These are phyloP conservation scores for Ogataea glucozyma DNA, from an alignment of 805 yeast species.

Conservation along the genomic window DNA sequence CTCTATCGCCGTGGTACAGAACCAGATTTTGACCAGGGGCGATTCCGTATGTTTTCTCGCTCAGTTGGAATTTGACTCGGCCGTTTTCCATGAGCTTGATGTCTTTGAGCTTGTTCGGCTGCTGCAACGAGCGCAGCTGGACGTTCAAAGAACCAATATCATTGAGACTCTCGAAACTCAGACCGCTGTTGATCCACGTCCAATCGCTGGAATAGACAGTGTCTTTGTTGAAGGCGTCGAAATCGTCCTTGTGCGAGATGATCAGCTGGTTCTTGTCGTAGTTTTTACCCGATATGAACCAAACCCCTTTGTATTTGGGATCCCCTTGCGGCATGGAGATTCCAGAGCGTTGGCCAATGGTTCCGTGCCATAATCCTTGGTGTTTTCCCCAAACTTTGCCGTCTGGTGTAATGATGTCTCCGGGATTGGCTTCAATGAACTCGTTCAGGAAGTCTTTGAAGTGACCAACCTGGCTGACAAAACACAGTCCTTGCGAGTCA, in stretches of 20 bases:
- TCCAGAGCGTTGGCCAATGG: conserved; percentile 85
- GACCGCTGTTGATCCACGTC: conserved; percentile 45
- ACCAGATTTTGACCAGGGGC: conserved; percentile 90
- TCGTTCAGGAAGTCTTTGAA: conserved; percentile 74
- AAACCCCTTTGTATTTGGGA: conserved; percentile 69
- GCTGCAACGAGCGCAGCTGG: conserved; percentile 76
- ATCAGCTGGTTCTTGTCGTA: conserved; percentile 66
- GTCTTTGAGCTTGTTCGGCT: conserved; percentile 41
- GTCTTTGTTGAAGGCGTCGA: conserved; percentile 53
- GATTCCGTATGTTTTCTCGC: conserved; percentile 61
- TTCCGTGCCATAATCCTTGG: conserved; percentile 90
- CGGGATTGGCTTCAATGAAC: conserved; percentile 71
- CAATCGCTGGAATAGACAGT: conserved; percentile 45
- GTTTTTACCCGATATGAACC: conserved; percentile 83
- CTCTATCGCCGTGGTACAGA: conserved; percentile 62
- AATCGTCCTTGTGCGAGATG: conserved; percentile 71
- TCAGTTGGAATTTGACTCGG: conserved; percentile 40
- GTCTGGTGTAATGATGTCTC: conserved; percentile 73
- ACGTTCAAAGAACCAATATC: conserved; percentile 39
- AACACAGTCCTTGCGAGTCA: conserved; percentile 94
- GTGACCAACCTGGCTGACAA: conserved; percentile 66
- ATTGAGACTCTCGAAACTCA: conserved; percentile 13
- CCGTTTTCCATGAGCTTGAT: conserved; percentile 15
- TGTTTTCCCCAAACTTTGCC: conserved; percentile 81
- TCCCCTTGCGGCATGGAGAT: conserved; percentile 88